Percentiles rank a stretch among this genome's conserved stretches.
phyloP scores from a whole-genome alignment of 129 eudicot genomes.

The Logfia minima region DNA sequence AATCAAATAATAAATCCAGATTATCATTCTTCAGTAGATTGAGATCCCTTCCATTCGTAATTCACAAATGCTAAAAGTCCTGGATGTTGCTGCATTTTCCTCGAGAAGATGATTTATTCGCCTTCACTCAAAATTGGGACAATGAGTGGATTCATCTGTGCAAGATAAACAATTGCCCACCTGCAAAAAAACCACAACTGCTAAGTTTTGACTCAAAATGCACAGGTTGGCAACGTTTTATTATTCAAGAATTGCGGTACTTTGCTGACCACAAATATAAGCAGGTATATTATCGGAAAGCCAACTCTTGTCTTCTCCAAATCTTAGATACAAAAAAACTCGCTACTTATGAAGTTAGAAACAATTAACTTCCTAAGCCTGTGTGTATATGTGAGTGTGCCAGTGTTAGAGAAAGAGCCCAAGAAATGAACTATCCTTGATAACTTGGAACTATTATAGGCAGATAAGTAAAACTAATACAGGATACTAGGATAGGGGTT shows the following conservation, averaged over 20 bases:
- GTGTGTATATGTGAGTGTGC: background rate
- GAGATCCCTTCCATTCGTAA: conserved; percentile 24
- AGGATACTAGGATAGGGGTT: too few relatives aligned
- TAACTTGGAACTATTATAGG: too few relatives aligned
- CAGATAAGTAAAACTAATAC: too few relatives aligned
- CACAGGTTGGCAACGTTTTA: background rate
- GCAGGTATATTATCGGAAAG: background rate
- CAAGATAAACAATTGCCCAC: conserved; percentile 95
- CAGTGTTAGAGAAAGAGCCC: background rate
- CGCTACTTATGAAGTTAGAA: background rate
- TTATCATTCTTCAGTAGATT: conserved; percentile 29
- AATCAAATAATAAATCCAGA: conserved; percentile 21
- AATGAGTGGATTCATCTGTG: conserved; percentile 87
- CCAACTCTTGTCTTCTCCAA: background rate
- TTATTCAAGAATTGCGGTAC: background rate
- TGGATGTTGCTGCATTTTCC: conserved; percentile 10
- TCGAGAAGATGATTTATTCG: conserved; percentile 35
- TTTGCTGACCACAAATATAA: background rate
- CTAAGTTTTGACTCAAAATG: conserved; percentile 19
- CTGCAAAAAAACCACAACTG: conserved; percentile 38
- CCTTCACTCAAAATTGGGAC: conserved; percentile 77
- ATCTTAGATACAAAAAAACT: background rate
- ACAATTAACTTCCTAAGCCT: background rate
- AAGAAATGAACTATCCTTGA: too few relatives aligned
- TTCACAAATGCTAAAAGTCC: conserved; percentile 35